These are phyloP conservation scores for Volvariella surrecta DNA, from an alignment of 1,284 basidiomycete species.

Conservation along the genomic window DNA sequence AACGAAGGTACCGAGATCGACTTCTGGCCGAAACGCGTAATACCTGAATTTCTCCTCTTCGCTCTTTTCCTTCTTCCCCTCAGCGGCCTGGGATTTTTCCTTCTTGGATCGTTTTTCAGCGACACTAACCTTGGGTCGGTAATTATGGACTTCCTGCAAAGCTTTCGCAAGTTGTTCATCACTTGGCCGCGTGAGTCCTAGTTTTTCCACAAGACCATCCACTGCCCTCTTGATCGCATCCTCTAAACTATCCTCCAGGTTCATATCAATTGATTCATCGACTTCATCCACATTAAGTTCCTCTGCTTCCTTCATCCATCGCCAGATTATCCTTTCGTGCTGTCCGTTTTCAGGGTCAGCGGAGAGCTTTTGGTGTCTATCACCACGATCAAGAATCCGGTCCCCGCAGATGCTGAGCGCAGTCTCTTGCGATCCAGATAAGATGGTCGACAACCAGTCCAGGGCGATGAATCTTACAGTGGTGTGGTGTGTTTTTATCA, in stretches of 20 bases:
- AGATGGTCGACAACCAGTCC: slow-evolving; percentile 49
- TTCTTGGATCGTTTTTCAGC: not conserved
- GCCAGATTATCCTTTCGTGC: slow-evolving; percentile 80
- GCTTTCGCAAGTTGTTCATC: slow-evolving; percentile 54
- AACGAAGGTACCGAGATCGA: slow-evolving; percentile 49
- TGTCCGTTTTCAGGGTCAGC: slow-evolving; percentile 41
- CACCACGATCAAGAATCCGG: slow-evolving; percentile 67
- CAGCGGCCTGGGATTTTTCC: not conserved
- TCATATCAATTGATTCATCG: slow-evolving; percentile 68
- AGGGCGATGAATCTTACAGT: slow-evolving; percentile 69
- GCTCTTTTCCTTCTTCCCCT: slow-evolving; percentile 22
- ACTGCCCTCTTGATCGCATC: slow-evolving; percentile 52
- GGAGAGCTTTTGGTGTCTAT: slow-evolving; percentile 77
- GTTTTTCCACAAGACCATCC: slow-evolving; percentile 40
- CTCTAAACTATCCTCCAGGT: slow-evolving; percentile 36
- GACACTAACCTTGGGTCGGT: slow-evolving; percentile 19
- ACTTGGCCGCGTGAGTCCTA: slow-evolving; percentile 45
- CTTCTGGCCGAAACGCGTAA: slow-evolving; percentile 70
- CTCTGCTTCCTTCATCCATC: slow-evolving; percentile 65
- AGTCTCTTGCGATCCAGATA: slow-evolving; percentile 43
- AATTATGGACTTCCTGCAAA: slow-evolving; percentile 43
- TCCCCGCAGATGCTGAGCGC: slow-evolving; percentile 72
- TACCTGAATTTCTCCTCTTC: slow-evolving; percentile 46
- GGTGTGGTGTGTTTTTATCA: not conserved
- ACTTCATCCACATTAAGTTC: slow-evolving; percentile 68